These are phyloP conservation scores for Phytophthora palmivora DNA, from an alignment of 352 stramenopile species.

Conservation along the genomic window DNA sequence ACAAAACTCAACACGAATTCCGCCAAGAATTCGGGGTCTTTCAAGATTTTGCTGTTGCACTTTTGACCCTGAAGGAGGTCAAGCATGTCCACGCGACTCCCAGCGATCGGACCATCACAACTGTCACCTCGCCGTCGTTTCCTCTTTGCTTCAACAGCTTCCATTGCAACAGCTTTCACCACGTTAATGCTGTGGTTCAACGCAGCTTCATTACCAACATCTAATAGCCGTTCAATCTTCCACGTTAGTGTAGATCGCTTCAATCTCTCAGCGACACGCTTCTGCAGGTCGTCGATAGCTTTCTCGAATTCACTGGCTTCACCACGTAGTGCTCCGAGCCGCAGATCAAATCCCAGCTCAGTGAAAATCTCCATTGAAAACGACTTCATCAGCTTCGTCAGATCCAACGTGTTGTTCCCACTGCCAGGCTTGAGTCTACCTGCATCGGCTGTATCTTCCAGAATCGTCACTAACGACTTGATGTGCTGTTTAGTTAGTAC, in stretches of 20 bases:
- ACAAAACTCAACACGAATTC: slow-evolving; percentile 80
- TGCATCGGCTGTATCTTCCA: slow-evolving; percentile 21
- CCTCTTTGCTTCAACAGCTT: slow-evolving; percentile 27
- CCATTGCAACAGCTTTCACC: slow-evolving; percentile 26
- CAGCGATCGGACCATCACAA: slow-evolving; percentile 15
- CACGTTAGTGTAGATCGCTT: slow-evolving; percentile 29
- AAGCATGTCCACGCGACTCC: slow-evolving; percentile 23
- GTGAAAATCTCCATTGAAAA: slow-evolving; percentile 45
- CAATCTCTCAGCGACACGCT: slow-evolving; percentile 16
- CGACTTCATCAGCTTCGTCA: slow-evolving; percentile 27
- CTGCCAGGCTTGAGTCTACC: too few species aligned
- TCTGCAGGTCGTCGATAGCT: slow-evolving; percentile 33
- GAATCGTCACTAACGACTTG: slow-evolving; percentile 24
- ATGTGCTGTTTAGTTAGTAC: slow-evolving; percentile 38
- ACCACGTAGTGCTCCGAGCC: slow-evolving; percentile 21
- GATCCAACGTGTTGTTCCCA: slow-evolving; percentile 23
- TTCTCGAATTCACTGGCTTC: slow-evolving; percentile 24
- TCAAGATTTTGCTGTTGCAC: slow-evolving; percentile 23
- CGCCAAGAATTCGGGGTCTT: slow-evolving; percentile 41
- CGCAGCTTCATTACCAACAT: slow-evolving; percentile 40
- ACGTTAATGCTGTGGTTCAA: slow-evolving; percentile 30
- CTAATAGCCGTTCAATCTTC: slow-evolving; percentile 42
- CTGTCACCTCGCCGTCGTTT: slow-evolving; percentile 7
- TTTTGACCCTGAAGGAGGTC: slow-evolving; percentile 27
- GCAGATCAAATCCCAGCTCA: slow-evolving; percentile 42